Percentiles rank a stretch among this genome's conserved stretches.
Conservation (phyloP, 2,329 filamentous ascomycete genomes). For the Alternaria gansuensis region DNA sequence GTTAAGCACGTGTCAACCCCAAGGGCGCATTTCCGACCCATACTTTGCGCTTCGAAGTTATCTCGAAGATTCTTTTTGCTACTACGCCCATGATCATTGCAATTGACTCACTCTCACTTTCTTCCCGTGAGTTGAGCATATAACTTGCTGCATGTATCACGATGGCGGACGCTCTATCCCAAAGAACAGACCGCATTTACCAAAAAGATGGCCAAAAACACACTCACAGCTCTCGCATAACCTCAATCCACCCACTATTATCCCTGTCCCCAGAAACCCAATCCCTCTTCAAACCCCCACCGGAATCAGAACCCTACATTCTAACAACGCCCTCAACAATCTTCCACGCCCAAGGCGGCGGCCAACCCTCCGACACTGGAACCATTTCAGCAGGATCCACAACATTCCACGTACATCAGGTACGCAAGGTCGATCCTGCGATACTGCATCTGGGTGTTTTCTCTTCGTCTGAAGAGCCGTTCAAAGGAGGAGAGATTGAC, state of each 20-base stretch:
- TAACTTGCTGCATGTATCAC: background rate
- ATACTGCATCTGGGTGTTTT: constrained; percentile 74
- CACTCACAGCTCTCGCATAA: constrained; percentile 57
- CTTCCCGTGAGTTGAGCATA: background rate
- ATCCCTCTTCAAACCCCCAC: constrained; percentile 66
- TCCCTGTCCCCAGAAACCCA: constrained; percentile 62
- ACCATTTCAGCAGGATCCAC: constrained; percentile 56
- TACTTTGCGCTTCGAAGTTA: background rate
- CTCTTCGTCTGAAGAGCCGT: constrained; percentile 3
- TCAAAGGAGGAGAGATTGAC: background rate
- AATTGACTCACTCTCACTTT: background rate
- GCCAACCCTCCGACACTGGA: constrained; percentile 75
- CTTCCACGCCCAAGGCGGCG: constrained; percentile 78
- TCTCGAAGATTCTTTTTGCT: background rate
- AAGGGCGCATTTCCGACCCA: constrained; percentile 7
- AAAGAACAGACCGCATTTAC: constrained; percentile 46
- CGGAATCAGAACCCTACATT: constrained; percentile 61
- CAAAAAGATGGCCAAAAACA: constrained; percentile 55
- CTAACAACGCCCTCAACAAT: constrained; percentile 72
- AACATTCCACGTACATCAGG: constrained; percentile 64
- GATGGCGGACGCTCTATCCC: background rate
- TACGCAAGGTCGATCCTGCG: constrained; percentile 63
- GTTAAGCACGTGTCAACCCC: constrained; percentile 8
- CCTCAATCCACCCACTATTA: constrained; percentile 60
- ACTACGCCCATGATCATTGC: background rate